Base-by-base conservation (phyloP, 805 yeast species). In the Priceomyces melissophilus region DNA sequence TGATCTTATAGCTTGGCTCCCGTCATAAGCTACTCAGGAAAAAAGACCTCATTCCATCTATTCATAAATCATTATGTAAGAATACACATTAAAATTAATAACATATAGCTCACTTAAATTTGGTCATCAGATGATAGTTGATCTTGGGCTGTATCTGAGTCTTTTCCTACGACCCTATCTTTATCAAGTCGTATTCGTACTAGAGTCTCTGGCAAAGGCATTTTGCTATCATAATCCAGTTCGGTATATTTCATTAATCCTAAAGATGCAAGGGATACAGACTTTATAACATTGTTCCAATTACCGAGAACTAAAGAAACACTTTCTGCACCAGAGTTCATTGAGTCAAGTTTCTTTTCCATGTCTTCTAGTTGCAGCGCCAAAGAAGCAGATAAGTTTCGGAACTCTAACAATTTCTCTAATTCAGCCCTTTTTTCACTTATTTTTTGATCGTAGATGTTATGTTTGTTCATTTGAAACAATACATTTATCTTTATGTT, bases 121-220 rank as follows among this genome's bases (percentile, higher is more conserved):
- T 32, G 27, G 10, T 32, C 35, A 32, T 32, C 35, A 17, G 35
- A 17, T n/a, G 27, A 12, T 17, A 16, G 25, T 32, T 17, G 9
- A 32, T 32, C 9, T n/a, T 12, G 27, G 8, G 23, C 13, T 14
- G 17, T 10, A 17, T 20, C 35, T 12, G 14, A 15, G 5, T n/a
- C 33, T 32, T 32, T 26, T 4, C 12, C 34, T 20, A 20, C 8
- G 25, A 5, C 25, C 25, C 25, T 20, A 16, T 17, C 35, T 20
- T 71, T 67, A 32, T 72, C 71, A 11, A 80, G 55, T 35, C 73
- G 69, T 26, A 84, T 69, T 37, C 90, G 65, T 3, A 84, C 83
- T 47, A 84, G 60, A 0, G 84, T 68, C 51, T 82, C 90, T 1
- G 90, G 87, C 34, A 79, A 59, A 2, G 86, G 83, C 2, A 65